Evolutionary conservation across 2,329 filamentous ascomycete species (phyloP).

Genomic region (Nemania diffusa): DNA sequence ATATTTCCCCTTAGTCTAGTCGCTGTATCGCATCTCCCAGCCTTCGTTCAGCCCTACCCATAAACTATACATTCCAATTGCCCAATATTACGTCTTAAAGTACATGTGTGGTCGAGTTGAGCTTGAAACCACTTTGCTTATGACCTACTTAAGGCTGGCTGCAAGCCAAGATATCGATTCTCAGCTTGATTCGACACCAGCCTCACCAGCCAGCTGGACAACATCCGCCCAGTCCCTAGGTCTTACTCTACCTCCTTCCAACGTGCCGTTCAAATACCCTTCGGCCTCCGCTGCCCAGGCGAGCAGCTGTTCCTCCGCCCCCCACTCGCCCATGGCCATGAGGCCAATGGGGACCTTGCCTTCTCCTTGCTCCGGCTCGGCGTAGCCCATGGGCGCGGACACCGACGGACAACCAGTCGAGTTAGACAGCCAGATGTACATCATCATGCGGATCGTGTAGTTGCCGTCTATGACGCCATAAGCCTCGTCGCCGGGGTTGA

Average conservation of each 20-base stretch:
- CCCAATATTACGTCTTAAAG: not conserved
- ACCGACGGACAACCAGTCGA: slow-evolving; percentile 81
- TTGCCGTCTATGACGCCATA: slow-evolving; percentile 82
- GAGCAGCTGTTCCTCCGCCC: slow-evolving; percentile 70
- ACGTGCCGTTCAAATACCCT: slow-evolving; percentile 61
- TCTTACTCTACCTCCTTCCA: slow-evolving; percentile 60
- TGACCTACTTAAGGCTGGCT: not conserved
- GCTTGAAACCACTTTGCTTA: not conserved
- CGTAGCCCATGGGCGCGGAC: slow-evolving; percentile 79
- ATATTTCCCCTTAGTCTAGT: not conserved
- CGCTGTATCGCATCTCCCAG: not conserved
- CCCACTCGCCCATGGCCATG: slow-evolving; percentile 75
- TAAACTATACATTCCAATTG: not conserved
- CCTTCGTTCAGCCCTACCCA: not conserved
- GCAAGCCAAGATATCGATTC: not conserved
- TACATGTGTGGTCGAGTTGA: not conserved
- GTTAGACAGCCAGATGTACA: slow-evolving; percentile 87
- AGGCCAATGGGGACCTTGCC: slow-evolving; percentile 71
- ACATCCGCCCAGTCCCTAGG: slow-evolving; percentile 70
- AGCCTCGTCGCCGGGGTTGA: slow-evolving; percentile 65
- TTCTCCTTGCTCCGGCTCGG: slow-evolving; percentile 62
- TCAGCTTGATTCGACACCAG: slow-evolving; percentile 13
- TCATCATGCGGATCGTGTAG: slow-evolving; percentile 79
- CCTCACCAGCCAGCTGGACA: slow-evolving; percentile 50
- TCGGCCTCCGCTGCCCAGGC: slow-evolving; percentile 69